Conservation (phyloP, 768 basidiomycete species). For the Ramaria rubella region DNA sequence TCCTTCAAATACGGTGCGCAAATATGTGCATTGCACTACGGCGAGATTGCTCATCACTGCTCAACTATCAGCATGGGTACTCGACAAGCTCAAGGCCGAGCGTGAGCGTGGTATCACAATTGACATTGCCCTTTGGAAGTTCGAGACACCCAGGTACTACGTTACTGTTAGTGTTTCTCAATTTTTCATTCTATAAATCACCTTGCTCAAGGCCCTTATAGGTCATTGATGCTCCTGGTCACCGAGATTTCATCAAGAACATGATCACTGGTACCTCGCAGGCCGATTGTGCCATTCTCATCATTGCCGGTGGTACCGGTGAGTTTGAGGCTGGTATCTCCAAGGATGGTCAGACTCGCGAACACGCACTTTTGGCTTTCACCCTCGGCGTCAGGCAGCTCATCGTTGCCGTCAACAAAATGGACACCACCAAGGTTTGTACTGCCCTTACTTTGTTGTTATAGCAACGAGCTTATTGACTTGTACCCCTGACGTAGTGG, state of each 20-base stretch:
- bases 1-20: slow-evolving; percentile 92
- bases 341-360: slow-evolving; percentile 99
- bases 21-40: not conserved
- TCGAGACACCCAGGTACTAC: slow-evolving; percentile 97
- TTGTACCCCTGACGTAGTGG: slow-evolving; percentile 58
- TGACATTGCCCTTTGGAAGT: slow-evolving; percentile 99
- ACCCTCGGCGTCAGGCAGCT: slow-evolving; percentile 99
- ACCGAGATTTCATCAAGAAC: slow-evolving; percentile 99
- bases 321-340: slow-evolving; percentile 99
- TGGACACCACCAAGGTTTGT: slow-evolving; percentile 95
- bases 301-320: slow-evolving; percentile 98
- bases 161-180: slow-evolving; percentile 59
- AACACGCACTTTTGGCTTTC: slow-evolving; percentile 99
- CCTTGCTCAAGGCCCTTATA: slow-evolving; percentile 21
- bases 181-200: slow-evolving; percentile 11
- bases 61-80: slow-evolving; percentile 83
- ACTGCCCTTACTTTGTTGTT: not conserved
- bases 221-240: slow-evolving; percentile 99
- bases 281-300: slow-evolving; percentile 99
- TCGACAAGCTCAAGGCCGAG: slow-evolving; percentile 99
- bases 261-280: slow-evolving; percentile 99
- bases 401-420: slow-evolving; percentile 99
- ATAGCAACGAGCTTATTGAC: not conserved
- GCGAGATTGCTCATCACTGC: slow-evolving; percentile 5
- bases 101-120: slow-evolving; percentile 99